Conservation (phyloP, 306 rosid species). For the Gastrolobium bilobum region DNA sequence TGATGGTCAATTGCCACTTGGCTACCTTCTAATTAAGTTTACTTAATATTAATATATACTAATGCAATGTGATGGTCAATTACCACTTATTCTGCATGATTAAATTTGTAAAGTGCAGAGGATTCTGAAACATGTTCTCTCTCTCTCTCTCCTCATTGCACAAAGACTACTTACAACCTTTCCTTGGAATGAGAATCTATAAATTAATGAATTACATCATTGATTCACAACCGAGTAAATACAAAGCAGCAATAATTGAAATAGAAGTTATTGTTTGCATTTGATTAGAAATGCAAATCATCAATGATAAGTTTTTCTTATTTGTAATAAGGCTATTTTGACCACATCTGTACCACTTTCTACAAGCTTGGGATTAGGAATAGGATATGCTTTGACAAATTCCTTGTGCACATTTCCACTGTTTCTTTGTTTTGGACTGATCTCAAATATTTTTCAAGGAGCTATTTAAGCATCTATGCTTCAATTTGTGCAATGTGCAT, state of each 20-base stretch:
- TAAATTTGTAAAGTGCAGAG: conserved; percentile 36
- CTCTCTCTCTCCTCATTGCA: background rate
- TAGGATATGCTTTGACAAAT: conserved; percentile 40
- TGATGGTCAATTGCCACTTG: conserved; percentile 18
- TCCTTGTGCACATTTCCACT: conserved; percentile 43
- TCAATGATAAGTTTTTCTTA: conserved; percentile 38
- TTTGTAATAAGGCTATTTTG: conserved; percentile 48
- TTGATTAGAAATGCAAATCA: conserved; percentile 41
- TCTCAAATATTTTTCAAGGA: conserved; percentile 32
- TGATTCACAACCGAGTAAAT: conserved; percentile 22
- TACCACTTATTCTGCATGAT: conserved; percentile 30
- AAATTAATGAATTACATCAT: conserved; percentile 33
- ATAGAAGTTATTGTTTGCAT: conserved; percentile 26
- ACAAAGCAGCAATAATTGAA: conserved; percentile 43
- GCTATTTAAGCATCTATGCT: conserved; percentile 32
- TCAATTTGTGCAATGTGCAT: conserved; percentile 28
- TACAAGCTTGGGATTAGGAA: background rate
- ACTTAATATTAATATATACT: background rate
- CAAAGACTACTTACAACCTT: conserved; percentile 38
- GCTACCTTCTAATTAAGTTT: no score
- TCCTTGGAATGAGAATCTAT: conserved; percentile 44
- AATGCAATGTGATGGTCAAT: background rate
- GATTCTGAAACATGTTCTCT: conserved; percentile 39
- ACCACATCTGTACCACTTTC: conserved; percentile 46
- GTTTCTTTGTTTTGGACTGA: conserved; percentile 28